Conservation (phyloP, 345 rosid species). For the Citrus medica region DNA sequence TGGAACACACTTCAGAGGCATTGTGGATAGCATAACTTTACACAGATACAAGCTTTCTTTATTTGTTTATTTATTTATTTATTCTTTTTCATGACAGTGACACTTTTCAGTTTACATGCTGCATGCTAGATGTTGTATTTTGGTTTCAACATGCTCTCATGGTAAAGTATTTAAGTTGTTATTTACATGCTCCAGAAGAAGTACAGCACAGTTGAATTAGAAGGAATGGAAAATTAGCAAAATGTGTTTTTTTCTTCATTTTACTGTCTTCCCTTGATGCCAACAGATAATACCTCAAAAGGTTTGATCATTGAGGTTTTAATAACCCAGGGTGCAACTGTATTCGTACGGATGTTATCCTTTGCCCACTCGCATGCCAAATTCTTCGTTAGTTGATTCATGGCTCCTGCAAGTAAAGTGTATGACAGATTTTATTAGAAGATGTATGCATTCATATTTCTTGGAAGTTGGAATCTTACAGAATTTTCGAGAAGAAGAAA, state of each 20-base stretch:
- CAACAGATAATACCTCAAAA: neutral
- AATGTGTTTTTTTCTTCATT: no score
- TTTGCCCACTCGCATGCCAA: slow-evolving; percentile 56
- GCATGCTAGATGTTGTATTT: no score
- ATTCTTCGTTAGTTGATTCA: slow-evolving; percentile 42
- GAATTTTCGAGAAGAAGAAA: neutral
- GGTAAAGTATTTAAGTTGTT: no score
- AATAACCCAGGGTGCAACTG: slow-evolving; percentile 39
- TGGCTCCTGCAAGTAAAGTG: slow-evolving; percentile 32
- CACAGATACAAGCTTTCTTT: no score
- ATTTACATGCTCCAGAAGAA: no score
- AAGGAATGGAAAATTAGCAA: neutral
- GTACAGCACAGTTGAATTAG: neutral
- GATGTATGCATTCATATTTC: neutral
- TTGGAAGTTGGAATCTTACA: neutral
- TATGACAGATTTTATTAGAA: no score
- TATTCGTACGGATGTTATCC: slow-evolving; percentile 40
- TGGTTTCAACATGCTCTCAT: no score
- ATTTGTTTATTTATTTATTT: no score
- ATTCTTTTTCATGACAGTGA: no score
- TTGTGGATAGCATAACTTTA: no score
- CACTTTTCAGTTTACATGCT: no score
- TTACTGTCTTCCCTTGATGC: no score
- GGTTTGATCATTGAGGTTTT: slow-evolving; percentile 24
- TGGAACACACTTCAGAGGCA: neutral